A percentile compares a stretch with the other conserved stretches of the same genome.
phyloP scores from a whole-genome alignment of 345 rosid genomes.

The Hypericum androsaemum region DNA sequence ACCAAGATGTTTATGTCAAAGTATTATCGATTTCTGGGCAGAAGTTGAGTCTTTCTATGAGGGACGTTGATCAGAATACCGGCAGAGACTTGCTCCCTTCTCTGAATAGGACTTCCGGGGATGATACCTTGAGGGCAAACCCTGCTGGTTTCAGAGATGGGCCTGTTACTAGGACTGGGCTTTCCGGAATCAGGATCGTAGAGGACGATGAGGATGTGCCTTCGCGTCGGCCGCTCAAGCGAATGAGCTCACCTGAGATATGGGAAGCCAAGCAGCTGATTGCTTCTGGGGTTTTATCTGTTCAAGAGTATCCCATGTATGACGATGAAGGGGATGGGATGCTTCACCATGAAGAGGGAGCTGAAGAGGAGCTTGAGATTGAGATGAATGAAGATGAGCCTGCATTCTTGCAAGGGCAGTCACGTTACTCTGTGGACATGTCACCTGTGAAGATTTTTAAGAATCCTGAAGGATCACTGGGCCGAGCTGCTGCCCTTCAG shows the following conservation, averaged over 20 bases:
- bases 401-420: constrained; percentile 71
- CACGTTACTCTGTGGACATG: constrained; percentile 61
- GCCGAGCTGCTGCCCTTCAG: constrained; percentile 89
- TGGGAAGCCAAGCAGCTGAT: constrained; percentile 89
- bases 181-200: constrained; percentile 61
- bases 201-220: constrained; percentile 47
- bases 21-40: constrained; percentile 55
- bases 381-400: constrained; percentile 90
- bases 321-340: constrained; percentile 82
- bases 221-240: constrained; percentile 59
- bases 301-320: constrained; percentile 57
- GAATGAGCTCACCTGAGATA: constrained; percentile 81
- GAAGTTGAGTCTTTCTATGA: constrained; percentile 63
- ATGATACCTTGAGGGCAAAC: constrained; percentile 47
- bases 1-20: constrained; percentile 70
- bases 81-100: constrained; percentile 72
- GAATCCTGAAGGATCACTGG: constrained; percentile 88
- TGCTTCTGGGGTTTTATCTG: constrained; percentile 70
- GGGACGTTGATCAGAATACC: constrained; percentile 74
- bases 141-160: constrained; percentile 49
- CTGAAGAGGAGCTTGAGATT: constrained; percentile 88
- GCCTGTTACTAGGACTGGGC: constrained; percentile 47
- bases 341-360: constrained; percentile 71
- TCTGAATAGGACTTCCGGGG: constrained; percentile 41
- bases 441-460: constrained; percentile 88